Evolutionary conservation across 441 rosid species (phyloP).

Genomic region (Jatropha podagrica): DNA sequence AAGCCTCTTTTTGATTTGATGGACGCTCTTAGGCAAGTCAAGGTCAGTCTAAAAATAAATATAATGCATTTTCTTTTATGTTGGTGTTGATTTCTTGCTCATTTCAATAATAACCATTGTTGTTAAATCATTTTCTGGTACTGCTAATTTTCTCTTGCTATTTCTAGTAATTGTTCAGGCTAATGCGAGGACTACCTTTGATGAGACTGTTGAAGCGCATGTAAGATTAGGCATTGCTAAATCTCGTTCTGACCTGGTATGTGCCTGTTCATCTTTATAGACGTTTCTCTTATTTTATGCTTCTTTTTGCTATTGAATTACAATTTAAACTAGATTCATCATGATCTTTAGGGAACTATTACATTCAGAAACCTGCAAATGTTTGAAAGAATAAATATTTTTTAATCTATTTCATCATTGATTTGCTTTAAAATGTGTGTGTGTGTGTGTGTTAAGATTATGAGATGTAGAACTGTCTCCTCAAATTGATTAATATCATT

Average conservation of each 20-base stretch:
- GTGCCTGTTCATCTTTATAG: neutral
- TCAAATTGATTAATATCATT: neutral
- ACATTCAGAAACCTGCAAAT: neutral
- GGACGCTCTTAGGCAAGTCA: conserved; percentile 82
- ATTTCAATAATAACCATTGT: neutral
- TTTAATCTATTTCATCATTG: neutral
- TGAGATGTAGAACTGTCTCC: neutral
- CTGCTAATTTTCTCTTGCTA: conserved; percentile 10
- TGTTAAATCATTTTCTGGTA: neutral
- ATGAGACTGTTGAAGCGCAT: conserved; percentile 94
- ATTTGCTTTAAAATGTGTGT: neutral
- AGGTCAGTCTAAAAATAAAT: conserved; percentile 48
- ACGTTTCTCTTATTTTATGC: neutral
- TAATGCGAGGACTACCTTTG: conserved; percentile 65
- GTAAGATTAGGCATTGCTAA: conserved; percentile 74
- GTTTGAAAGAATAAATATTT: neutral
- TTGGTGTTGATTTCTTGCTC: neutral
- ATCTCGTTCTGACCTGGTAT: conserved; percentile 83
- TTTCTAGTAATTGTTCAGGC: conserved; percentile 51
- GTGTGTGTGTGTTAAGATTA: neutral
- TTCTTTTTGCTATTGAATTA: neutral
- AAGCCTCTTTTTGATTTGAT: conserved; percentile 62
- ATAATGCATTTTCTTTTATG: too few species aligned
- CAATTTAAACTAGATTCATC: neutral
- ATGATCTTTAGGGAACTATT: neutral